These are phyloP conservation scores for Sphaerostilbella broomeana DNA, from an alignment of 2,329 filamentous ascomycete genomes.

Conservation along the genomic window DNA sequence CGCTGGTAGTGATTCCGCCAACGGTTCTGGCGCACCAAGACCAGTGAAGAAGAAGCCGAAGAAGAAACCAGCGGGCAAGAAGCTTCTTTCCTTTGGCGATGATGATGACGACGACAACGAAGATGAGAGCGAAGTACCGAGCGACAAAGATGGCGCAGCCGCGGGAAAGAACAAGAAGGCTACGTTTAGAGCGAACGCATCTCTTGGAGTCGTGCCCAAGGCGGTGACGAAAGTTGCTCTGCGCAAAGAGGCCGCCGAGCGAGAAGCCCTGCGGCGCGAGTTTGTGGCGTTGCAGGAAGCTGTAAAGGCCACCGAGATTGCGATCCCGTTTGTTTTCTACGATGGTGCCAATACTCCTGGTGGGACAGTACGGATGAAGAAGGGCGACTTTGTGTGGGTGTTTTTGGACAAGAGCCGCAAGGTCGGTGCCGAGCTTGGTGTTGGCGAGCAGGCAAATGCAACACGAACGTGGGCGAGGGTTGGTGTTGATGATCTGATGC, in stretches of 20 bases:
- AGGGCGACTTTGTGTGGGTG: conserved; percentile 88
- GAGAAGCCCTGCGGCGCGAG: conserved; percentile 73
- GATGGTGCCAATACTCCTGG: conserved; percentile 87
- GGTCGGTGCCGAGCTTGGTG: conserved; percentile 75
- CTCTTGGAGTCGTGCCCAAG: conserved; percentile 61
- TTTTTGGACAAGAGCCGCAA: conserved; percentile 90
- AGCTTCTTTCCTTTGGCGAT: conserved; percentile 57
- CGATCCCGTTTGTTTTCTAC: conserved; percentile 94
- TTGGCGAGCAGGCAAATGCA: conserved; percentile 60
- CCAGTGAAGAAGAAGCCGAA: conserved; percentile 31
- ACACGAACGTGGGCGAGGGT: conserved; percentile 85
- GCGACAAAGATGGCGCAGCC: conserved; percentile 11
- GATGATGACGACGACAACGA: conserved; percentile 61
- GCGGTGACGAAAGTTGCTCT: conserved; percentile 64
- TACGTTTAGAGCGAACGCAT: conserved; percentile 56
- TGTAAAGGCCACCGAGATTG: conserved; percentile 82
- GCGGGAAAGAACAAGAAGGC: conserved; percentile 27
- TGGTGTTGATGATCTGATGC: conserved; percentile 90
- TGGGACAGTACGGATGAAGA: conserved; percentile 78
- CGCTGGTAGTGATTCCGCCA: conserved; percentile 28
- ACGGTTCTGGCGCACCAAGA: conserved; percentile 16
- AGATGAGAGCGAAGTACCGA: conserved; percentile 27
- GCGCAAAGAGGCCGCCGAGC: conserved; percentile 69
- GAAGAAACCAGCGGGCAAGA: conserved; percentile 38
- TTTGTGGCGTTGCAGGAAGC: conserved; percentile 78